A percentile compares a stretch with the other conserved stretches of the same genome.
These are phyloP conservation scores for Echinochloa phyllopogon DNA, from an alignment of 176 grass and related monocot species.

Conservation along the genomic window DNA sequence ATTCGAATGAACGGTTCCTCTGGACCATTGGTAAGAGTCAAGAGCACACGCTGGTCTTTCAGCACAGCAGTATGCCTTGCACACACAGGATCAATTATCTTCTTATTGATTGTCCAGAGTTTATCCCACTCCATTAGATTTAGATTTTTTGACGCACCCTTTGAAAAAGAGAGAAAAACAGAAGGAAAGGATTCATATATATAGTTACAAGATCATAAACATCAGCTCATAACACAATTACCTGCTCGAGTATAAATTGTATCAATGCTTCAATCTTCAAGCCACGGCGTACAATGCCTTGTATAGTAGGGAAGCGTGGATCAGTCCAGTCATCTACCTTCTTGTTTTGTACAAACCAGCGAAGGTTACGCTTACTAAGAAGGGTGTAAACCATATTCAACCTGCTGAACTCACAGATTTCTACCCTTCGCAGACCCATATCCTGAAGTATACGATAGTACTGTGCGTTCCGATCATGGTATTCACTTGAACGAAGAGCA, in stretches of 20 bases:
- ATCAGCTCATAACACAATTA: constrained; percentile 33
- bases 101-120: constrained; percentile 96
- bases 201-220: constrained; percentile 14
- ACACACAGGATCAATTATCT: constrained; percentile 86
- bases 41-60: constrained; percentile 56
- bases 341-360: constrained; percentile 92
- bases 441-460: constrained; percentile 81
- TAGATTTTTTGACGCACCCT: constrained; percentile 95
- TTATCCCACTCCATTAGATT: constrained; percentile 99
- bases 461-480: constrained; percentile 89
- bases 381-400: constrained; percentile 95
- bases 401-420: constrained; percentile 88
- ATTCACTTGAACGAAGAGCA: constrained; percentile 90
- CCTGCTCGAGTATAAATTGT: constrained; percentile 95
- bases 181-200: constrained; percentile 11
- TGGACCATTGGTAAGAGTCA: constrained; percentile 80
- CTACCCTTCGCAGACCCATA: constrained; percentile 75
- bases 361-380: constrained; percentile 88
- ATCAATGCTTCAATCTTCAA: constrained; percentile 89
- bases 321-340: constrained; percentile 92
- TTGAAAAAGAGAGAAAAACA: constrained; percentile 36
- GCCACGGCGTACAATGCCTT: constrained; percentile 87
- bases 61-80: constrained; percentile 81
- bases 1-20: constrained; percentile 65
- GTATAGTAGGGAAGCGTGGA: constrained; percentile 87